A percentile compares a stretch with the other conserved stretches of the same genome.
phyloP scores from a whole-genome alignment of 441 rosid genomes.

The Jatropha podagrica region DNA sequence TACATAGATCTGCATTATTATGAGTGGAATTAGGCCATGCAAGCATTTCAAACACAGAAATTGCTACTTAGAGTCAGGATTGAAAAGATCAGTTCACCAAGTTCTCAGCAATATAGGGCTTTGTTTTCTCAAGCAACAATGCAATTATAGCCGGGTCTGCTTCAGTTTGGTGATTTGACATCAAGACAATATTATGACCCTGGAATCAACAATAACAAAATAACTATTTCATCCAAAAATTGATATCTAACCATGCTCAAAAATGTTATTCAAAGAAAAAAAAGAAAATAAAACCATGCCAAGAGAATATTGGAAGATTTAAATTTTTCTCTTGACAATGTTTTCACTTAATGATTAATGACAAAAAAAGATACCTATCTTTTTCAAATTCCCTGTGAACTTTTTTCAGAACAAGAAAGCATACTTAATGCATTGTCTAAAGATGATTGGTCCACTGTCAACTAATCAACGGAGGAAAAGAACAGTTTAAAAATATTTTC shows the following conservation, averaged over 20 bases:
- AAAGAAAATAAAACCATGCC: too few relatives aligned
- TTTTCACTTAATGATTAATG: too few relatives aligned
- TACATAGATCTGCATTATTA: slow-evolving; percentile 64
- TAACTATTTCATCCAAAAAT: slow-evolving; percentile 9
- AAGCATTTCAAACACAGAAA: slow-evolving; percentile 25
- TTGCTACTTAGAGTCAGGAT: slow-evolving; percentile 17
- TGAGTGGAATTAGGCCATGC: slow-evolving; percentile 26
- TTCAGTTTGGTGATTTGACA: slow-evolving; percentile 98
- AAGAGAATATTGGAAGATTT: neutral
- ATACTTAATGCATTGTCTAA: neutral
- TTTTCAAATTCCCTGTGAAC: too few relatives aligned
- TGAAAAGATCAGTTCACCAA: slow-evolving; percentile 48
- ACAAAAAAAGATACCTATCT: too few relatives aligned
- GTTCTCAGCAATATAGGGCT: slow-evolving; percentile 65
- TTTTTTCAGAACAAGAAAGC: neutral
- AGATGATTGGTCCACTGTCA: neutral
- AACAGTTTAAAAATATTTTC: neutral
- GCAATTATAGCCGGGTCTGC: slow-evolving; percentile 98
- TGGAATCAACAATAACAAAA: slow-evolving; percentile 37
- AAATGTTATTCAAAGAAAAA: neutral
- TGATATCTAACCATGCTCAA: neutral
- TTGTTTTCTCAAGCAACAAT: slow-evolving; percentile 75
- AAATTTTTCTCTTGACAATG: neutral
- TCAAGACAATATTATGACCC: slow-evolving; percentile 87
- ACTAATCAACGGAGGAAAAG: neutral